These are phyloP conservation scores for Alternaria consortialis DNA, from an alignment of 2,329 filamentous ascomycete species.

Conservation along the genomic window DNA sequence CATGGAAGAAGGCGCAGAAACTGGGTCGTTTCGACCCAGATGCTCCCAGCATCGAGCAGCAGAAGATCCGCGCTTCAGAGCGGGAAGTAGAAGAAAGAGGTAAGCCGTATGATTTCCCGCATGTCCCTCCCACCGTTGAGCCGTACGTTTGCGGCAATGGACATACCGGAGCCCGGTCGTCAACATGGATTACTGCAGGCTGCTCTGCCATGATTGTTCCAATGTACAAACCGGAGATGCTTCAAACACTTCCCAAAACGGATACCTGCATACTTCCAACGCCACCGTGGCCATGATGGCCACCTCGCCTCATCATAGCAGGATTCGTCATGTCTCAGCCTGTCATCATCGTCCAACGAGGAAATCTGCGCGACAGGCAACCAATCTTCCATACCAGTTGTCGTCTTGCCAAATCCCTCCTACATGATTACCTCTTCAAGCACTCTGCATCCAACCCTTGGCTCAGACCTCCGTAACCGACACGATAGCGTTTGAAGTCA, in stretches of 20 bases:
- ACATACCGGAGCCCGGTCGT: constrained; percentile 14
- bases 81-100: constrained; percentile 75
- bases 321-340: constrained; percentile 30
- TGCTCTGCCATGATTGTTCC: background rate
- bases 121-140: constrained; percentile 19
- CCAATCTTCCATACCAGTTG: constrained; percentile 7
- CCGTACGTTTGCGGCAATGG: constrained; percentile 27
- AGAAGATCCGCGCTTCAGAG: constrained; percentile 73
- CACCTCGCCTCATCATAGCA: constrained; percentile 8
- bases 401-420: constrained; percentile 11
- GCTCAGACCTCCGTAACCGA: constrained; percentile 16
- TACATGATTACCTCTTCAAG: constrained; percentile 23
- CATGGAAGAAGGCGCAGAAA: constrained; percentile 95
- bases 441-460: constrained; percentile 30
- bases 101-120: constrained; percentile 49
- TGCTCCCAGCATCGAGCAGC: constrained; percentile 76
- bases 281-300: background rate
- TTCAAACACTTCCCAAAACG: constrained; percentile 28
- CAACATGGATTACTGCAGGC: background rate
- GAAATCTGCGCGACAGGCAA: constrained; percentile 6
- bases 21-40: constrained; percentile 95
- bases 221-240: constrained; percentile 21
- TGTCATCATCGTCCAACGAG: constrained; percentile 27
- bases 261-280: constrained; percentile 26
- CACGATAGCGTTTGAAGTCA: constrained; percentile 18